A percentile compares a stretch with the other conserved stretches of the same genome.
phyloP scores from a whole-genome alignment of 176 grass and related monocot species.

The Triticum timopheevii region DNA sequence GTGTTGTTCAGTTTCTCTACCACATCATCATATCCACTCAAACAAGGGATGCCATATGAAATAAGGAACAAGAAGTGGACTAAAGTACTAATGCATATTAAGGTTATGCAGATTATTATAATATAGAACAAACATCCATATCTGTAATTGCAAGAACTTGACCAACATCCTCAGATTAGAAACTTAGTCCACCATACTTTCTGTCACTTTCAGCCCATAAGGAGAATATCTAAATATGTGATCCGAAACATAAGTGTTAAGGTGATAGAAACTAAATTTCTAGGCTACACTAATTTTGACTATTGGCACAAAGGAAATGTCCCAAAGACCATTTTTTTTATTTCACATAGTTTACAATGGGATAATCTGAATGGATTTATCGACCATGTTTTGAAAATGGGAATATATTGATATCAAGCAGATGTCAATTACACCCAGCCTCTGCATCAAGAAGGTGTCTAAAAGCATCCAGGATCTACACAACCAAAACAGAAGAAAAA shows the following conservation, averaged over 20 bases:
- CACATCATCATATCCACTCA: neutral
- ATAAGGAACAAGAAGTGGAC: neutral
- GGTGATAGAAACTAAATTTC: neutral
- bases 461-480: too few species aligned
- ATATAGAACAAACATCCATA: neutral
- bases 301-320: neutral
- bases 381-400: too few species aligned
- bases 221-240: constrained; percentile 44
- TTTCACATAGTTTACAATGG: neutral
- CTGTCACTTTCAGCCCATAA: constrained; percentile 54
- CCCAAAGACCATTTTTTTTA: neutral
- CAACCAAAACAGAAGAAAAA: too few species aligned
- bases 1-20: neutral
- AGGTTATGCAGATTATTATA: neutral
- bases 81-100: neutral
- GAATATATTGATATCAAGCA: too few species aligned
- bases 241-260: neutral
- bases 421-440: too few species aligned
- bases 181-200: constrained; percentile 52
- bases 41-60: neutral
- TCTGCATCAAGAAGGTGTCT: too few species aligned
- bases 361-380: neutral
- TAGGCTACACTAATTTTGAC: neutral
- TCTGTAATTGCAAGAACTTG: constrained; percentile 48
- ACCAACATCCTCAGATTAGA: constrained; percentile 51